Evolutionary conservation across 148 eudicot genomes (phyloP).

Genomic region (Rhododendron mucronatum): DNA sequence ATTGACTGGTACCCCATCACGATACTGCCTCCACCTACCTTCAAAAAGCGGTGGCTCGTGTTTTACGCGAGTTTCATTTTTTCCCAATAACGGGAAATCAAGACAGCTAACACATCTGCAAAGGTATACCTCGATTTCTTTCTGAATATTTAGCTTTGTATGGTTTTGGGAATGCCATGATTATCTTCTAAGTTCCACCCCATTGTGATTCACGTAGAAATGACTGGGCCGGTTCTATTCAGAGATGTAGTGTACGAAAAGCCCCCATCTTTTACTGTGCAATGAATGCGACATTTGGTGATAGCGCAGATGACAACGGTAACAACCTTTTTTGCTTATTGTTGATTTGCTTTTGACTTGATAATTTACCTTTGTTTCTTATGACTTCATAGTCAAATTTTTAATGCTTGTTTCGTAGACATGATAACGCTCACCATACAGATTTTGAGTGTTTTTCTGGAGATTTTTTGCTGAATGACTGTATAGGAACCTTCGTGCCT

Average conservation of each 20-base stretch:
- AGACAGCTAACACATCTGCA: slow-evolving; percentile 15
- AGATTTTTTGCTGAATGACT: neutral
- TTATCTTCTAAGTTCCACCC: slow-evolving; percentile 7
- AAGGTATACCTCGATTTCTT: slow-evolving; percentile 27
- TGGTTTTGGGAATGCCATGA: neutral
- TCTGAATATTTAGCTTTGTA: neutral
- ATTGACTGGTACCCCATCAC: slow-evolving; percentile 42
- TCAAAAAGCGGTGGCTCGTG: slow-evolving; percentile 26
- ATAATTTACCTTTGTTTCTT: neutral
- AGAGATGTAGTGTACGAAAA: slow-evolving; percentile 19
- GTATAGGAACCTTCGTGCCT: neutral
- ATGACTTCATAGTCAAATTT: neutral
- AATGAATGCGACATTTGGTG: slow-evolving; percentile 82
- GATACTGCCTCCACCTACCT: slow-evolving; percentile 45
- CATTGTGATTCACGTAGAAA: slow-evolving; percentile 28
- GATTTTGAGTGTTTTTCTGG: neutral
- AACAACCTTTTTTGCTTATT: slow-evolving; percentile 31
- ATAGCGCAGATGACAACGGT: slow-evolving; percentile 41
- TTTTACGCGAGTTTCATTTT: slow-evolving; percentile 20
- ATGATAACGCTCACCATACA: neutral
- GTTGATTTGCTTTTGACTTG: neutral
- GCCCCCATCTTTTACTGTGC: slow-evolving; percentile 37
- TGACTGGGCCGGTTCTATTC: slow-evolving; percentile 27
- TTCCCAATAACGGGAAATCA: slow-evolving; percentile 21
- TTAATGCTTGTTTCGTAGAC: neutral